phyloP scores from a whole-genome alignment of 2,329 filamentous ascomycete species.

The Hymenoscyphus infarciens region DNA sequence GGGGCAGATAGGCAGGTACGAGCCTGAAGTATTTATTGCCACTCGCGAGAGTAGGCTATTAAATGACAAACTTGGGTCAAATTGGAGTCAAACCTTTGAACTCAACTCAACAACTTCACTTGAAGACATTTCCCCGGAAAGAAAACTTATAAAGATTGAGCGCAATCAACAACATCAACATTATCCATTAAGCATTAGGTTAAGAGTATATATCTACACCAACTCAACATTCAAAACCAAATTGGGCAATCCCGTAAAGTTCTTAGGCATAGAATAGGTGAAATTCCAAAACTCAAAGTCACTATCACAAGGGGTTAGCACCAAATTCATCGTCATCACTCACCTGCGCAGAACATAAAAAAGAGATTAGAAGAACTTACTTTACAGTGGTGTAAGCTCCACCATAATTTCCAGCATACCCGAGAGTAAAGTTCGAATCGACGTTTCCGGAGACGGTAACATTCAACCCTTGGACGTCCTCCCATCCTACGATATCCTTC shows the following conservation, averaged over 20 bases:
- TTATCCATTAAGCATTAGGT: not conserved
- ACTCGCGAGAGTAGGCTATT: too few species aligned
- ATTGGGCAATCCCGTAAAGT: constrained; percentile 27
- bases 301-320: not conserved
- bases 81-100: too few species aligned
- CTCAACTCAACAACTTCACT: too few species aligned
- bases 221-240: constrained; percentile 22
- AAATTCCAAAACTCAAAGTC: constrained; percentile 49
- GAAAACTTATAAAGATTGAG: not conserved
- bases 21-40: too few species aligned
- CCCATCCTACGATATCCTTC: constrained; percentile 44
- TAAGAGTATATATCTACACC: constrained; percentile 11
- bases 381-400: constrained; percentile 38
- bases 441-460: constrained; percentile 39
- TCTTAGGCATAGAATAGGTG: constrained; percentile 40
- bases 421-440: constrained; percentile 20
- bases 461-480: constrained; percentile 46
- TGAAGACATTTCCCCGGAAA: too few species aligned
- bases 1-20: too few species aligned
- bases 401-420: constrained; percentile 31
- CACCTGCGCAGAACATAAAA: not conserved
- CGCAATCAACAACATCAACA: not conserved
- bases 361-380: not conserved
- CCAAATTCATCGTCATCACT: not conserved
- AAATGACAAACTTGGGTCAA: too few species aligned